phyloP scores from a whole-genome alignment of 208 protist genomes.

The Crithidia acanthocephali region DNA sequence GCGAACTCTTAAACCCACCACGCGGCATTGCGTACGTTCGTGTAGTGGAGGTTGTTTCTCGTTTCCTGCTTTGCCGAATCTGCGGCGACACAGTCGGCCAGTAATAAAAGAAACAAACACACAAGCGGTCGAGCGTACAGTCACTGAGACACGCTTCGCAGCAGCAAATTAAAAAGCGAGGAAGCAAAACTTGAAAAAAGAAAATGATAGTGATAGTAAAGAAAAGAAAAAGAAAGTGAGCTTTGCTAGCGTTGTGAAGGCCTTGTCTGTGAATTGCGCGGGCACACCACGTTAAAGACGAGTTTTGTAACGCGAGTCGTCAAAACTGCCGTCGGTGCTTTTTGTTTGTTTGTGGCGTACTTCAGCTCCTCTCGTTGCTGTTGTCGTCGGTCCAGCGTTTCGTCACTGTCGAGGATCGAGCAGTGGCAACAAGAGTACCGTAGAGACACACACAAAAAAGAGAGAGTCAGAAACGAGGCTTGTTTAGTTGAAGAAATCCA shows the following conservation, averaged over 20 bases:
- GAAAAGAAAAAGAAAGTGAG: not conserved
- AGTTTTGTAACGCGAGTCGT: not conserved
- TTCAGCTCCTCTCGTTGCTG: too few relatives aligned
- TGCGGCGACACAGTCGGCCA: not conserved
- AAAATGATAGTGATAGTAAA: not conserved
- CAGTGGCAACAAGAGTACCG: not conserved
- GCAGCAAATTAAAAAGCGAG: not conserved
- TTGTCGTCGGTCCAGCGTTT: too few relatives aligned
- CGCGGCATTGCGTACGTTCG: constrained; percentile 27
- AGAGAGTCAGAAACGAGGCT: not conserved
- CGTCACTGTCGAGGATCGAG: not conserved
- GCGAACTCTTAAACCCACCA: constrained; percentile 45
- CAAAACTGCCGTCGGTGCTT: not conserved
- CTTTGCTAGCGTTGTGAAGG: too few relatives aligned
- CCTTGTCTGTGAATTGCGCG: not conserved
- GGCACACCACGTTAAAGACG: not conserved
- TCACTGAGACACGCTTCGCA: not conserved
- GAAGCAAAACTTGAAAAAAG: too few relatives aligned
- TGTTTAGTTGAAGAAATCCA: not conserved
- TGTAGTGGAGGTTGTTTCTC: not conserved
- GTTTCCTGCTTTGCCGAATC: not conserved
- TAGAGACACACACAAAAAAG: not conserved
- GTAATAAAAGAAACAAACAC: constrained; percentile 1
- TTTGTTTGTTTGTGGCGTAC: too few relatives aligned
- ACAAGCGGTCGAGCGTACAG: not conserved